Evolutionary conservation across 2,329 filamentous ascomycete species (phyloP).

Genomic region (Epichloe scottii): DNA sequence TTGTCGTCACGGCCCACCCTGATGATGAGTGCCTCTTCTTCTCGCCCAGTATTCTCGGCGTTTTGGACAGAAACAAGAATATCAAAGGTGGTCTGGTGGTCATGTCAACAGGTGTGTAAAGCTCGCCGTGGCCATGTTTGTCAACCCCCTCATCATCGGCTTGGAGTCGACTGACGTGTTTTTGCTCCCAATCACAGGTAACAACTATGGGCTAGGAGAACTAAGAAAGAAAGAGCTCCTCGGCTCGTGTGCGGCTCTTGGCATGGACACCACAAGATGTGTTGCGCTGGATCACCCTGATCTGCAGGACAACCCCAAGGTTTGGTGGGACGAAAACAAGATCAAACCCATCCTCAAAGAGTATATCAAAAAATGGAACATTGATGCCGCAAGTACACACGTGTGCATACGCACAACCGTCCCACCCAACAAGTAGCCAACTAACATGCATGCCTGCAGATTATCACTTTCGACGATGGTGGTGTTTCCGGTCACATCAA

Average conservation of each 20-base stretch:
- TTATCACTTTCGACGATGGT: conserved; percentile 28
- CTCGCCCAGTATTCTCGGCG: conserved; percentile 18
- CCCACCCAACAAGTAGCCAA: neutral
- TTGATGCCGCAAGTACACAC: conserved; percentile 19
- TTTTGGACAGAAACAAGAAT: conserved; percentile 16
- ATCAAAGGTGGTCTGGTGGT: conserved; percentile 16
- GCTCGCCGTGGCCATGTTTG: neutral
- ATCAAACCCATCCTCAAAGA: conserved; percentile 20
- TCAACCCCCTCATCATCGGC: neutral
- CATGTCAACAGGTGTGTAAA: conserved; percentile 18
- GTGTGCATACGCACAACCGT: neutral
- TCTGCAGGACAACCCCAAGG: conserved; percentile 24
- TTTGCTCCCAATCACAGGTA: conserved; percentile 8
- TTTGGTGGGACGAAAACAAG: conserved; percentile 24
- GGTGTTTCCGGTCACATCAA: conserved; percentile 28
- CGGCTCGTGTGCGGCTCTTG: conserved; percentile 17
- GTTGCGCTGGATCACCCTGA: conserved; percentile 21
- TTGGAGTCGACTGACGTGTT: neutral
- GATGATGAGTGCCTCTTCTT: conserved; percentile 28
- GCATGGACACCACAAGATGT: conserved; percentile 17
- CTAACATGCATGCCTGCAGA: conserved; percentile 12
- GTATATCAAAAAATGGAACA: conserved; percentile 23
- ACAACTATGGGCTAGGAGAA: conserved; percentile 21
- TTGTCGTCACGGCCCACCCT: conserved; percentile 26
- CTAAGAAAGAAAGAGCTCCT: conserved; percentile 15